Evolutionary conservation across 169 alveolate genomes (phyloP).

Genomic region (Plasmodium ovale): DNA sequence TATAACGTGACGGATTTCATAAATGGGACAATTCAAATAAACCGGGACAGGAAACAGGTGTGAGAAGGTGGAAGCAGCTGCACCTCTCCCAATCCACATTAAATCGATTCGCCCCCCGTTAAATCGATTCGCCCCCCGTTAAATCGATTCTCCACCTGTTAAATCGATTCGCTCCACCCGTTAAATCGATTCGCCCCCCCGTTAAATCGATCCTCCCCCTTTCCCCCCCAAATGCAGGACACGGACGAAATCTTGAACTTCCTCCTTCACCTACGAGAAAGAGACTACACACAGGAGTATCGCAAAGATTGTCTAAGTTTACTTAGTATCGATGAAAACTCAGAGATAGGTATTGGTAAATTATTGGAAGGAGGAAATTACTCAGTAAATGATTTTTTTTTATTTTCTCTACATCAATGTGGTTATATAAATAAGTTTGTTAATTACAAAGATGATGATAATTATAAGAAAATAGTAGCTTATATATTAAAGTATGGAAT

Average conservation of each 20-base stretch:
- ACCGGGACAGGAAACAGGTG: slow-evolving; percentile 21
- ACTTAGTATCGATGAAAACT: slow-evolving; percentile 3
- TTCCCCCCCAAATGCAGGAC: slow-evolving; percentile 1
- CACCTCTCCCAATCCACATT: neutral
- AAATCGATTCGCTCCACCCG: too few species aligned
- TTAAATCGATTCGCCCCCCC: too few species aligned
- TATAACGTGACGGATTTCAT: slow-evolving; percentile 44
- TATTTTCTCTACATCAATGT: slow-evolving; percentile 51
- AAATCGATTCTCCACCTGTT: neutral
- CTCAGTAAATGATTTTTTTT: slow-evolving; percentile 38
- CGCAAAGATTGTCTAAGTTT: slow-evolving; percentile 20
- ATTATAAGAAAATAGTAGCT: slow-evolving; percentile 43
- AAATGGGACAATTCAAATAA: slow-evolving; percentile 28
- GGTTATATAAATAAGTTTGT: slow-evolving; percentile 34
- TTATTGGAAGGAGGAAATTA: slow-evolving; percentile 6
- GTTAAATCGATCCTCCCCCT: neutral
- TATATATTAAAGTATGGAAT: slow-evolving; percentile 43
- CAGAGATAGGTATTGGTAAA: neutral
- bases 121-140: neutral
- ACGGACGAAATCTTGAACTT: slow-evolving; percentile 12
- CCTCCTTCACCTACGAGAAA: slow-evolving; percentile 42
- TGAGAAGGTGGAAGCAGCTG: neutral
- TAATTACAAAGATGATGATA: slow-evolving; percentile 20
- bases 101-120: neutral
- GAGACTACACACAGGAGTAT: slow-evolving; percentile 20